Percentiles rank a stretch among this genome's conserved stretches.
Conservation (phyloP, 163 green algal genomes). For the Picocystis sp. region DNA sequence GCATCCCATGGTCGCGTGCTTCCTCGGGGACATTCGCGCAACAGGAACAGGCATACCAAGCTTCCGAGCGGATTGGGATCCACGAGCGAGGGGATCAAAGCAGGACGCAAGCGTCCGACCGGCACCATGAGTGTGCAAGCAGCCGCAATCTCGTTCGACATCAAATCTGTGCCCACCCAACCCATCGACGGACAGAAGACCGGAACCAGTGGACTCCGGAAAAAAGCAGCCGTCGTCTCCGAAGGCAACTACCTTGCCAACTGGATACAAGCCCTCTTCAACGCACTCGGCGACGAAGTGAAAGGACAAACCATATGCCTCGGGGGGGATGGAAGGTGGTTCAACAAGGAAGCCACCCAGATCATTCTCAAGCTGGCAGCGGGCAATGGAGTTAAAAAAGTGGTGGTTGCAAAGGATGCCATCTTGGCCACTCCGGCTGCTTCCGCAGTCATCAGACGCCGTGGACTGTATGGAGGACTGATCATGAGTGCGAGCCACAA, state of each 20-base stretch:
- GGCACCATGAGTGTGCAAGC: too few species aligned
- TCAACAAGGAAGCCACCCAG: constrained; percentile 89
- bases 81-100: too few species aligned
- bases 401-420: constrained; percentile 65
- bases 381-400: constrained; percentile 70
- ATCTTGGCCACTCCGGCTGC: constrained; percentile 90
- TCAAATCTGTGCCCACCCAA: constrained; percentile 68
- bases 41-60: too few species aligned
- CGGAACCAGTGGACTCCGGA: constrained; percentile 86
- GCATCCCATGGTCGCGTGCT: too few species aligned
- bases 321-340: constrained; percentile 93
- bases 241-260: constrained; percentile 91
- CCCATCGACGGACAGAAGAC: constrained; percentile 98
- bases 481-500: constrained; percentile 98
- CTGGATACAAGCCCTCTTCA: constrained; percentile 93
- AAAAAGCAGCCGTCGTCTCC: constrained; percentile 87
- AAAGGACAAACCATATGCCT: constrained; percentile 70
- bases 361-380: constrained; percentile 92
- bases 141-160: too few species aligned
- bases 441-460: constrained; percentile 76
- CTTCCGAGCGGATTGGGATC: too few species aligned
- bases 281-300: constrained; percentile 72
- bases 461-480: constrained; percentile 75
- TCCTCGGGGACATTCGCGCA: too few species aligned
- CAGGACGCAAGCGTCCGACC: too few species aligned